Evolutionary conservation across 1,284 basidiomycete species (phyloP), one percentile per base, ranked within the genome.

Genomic region (Marasmius sp.): DNA sequence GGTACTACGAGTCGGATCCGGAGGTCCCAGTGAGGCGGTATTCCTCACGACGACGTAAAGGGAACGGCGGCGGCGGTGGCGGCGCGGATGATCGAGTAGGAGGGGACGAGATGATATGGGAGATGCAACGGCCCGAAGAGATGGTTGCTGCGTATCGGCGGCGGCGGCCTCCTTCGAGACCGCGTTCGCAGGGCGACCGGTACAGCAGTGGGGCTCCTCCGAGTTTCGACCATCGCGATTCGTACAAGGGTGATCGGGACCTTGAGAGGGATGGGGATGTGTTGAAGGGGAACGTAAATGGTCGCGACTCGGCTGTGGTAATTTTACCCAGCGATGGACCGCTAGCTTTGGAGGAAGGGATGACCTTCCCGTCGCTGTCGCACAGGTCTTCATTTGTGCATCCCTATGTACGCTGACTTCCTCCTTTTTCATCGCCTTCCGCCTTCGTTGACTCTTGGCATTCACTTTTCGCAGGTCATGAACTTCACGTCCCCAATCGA

Each of bases 401-500:
- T 69, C 77, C 77, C 59, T 78, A 77, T 67, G 76, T 79, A 59
- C 68, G 75, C 67, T 52, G 27, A n/a, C 27, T 39, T 12, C 27
- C 53, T 47, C 54, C 48, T 47, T 47, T 10, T 11, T 14, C 50
- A 27, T 57, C 12, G 47, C 47, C 50, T 61, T n/a, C 48, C 20
- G 47, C 16, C 55, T 22, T 22, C 50, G 50, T 49, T 57, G n/a
- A 20, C 36, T 43, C 62, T 18, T 50, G 39, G n/a, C 3, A n/a
- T 39, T 63, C 22, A 37, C 51, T 61, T 58, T 49, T 37, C 41
- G 20, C 58, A 79, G 77, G 69, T 77, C 33, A 70, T 77, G 59
- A 76, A 73, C 59, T 79, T 77, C 61, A 79, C 75, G 27, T 78
- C 77, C 57, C 77, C 77, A 12, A 79, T 79, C 57, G 78, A 78